Conservation (phyloP, 2,329 filamentous ascomycete genomes). For the Orbilia ellipsospora region DNA sequence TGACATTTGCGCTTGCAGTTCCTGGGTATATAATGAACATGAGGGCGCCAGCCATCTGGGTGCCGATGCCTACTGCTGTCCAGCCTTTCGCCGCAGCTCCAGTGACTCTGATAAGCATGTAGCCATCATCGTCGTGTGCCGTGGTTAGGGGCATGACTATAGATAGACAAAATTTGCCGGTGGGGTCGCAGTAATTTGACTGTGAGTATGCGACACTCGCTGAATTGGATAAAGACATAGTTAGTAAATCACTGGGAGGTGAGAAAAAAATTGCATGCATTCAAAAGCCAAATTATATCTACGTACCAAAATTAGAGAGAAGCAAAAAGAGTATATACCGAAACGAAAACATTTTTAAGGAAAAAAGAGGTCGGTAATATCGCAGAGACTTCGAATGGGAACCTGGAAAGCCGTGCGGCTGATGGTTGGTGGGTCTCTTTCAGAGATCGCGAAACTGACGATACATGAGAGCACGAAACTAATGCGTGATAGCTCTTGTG, state of each 20-base stretch:
- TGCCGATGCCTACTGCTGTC: conserved; percentile 65
- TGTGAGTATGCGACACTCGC: conserved; percentile 38
- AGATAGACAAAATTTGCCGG: conserved; percentile 42
- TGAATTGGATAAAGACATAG: background rate
- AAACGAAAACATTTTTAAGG: conserved; percentile 32
- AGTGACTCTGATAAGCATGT: conserved; percentile 57
- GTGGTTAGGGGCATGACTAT: conserved; percentile 41
- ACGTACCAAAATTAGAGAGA: conserved; percentile 36
- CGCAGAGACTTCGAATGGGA: background rate
- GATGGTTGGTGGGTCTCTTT: background rate
- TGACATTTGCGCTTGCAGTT: conserved; percentile 60
- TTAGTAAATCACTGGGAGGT: background rate
- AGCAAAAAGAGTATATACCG: conserved; percentile 33
- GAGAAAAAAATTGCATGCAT: background rate
- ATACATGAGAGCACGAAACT: background rate
- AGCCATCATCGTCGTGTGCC: conserved; percentile 41
- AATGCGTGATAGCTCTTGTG: background rate
- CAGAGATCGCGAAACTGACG: conserved; percentile 3
- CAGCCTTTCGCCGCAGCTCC: conserved; percentile 60
- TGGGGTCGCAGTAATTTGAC: conserved; percentile 47
- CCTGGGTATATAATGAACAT: conserved; percentile 65
- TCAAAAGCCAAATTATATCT: background rate
- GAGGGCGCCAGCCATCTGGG: conserved; percentile 63
- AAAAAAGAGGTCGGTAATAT: background rate
- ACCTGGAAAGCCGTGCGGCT: background rate